Base-by-base conservation (phyloP, 768 basidiomycete species). In the Russula virescens region DNA sequence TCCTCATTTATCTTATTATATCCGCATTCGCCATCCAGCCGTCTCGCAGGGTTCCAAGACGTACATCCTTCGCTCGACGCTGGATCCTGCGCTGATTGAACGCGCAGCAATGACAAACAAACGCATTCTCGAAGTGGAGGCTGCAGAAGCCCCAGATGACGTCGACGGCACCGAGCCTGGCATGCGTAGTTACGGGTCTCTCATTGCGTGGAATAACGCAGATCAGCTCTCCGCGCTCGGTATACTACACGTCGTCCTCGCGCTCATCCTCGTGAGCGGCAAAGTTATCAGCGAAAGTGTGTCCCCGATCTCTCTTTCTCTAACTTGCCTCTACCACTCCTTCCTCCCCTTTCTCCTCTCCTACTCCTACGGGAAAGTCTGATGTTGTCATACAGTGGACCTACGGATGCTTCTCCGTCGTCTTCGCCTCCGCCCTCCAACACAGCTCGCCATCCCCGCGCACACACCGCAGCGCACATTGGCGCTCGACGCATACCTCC, bases 201-300 rank as follows among this genome's bases (percentile, higher is more conserved):
- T 93, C 67, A 77, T 94, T 50, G 84, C 87, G 0, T 91, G 89
- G 87, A 87, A 82, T 62, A 77, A 75, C 57, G 71, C 77, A 14
- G 85, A 93, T 70, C 81, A 94, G 65, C 76, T 92, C 1, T 86
- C 81, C 2, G 69, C 81, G 2, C 71, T 89, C 25, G 95, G 94
- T 9, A 73, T 97, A 5, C 78, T 94, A 16, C 88, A 92, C 59
- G 83, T 91, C 18, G 80, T 98, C 42, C 82, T 98, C 11, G 84
- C 88, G 0, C 76, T 97, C 25, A 85, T 98, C 51, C 78, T 98
- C n/a, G 88, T 88, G 48, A 86, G 83, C 66, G 91, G 91, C 49
- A 77, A 88, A 11, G 80, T 83, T 16, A 78, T 97, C 19, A 77
- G 79, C 28, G 94, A 97, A 68, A 73, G 94, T 94, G 68, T 68